Conservation (phyloP, 208 protist genomes). For the Leishmania guyanensis region DNA sequence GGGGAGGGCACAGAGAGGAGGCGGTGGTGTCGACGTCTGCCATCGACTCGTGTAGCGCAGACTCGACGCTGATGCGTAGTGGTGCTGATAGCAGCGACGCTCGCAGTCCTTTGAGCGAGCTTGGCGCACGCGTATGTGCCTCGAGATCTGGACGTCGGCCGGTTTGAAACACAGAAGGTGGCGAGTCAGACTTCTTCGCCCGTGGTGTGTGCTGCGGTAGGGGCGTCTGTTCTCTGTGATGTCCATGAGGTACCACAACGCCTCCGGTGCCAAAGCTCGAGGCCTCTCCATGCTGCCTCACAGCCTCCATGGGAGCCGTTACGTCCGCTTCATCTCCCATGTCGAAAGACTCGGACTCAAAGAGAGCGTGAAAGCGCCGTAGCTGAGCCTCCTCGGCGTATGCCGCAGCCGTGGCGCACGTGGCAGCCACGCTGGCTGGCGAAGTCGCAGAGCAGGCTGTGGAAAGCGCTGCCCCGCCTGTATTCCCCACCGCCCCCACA, state of each 20-base stretch:
- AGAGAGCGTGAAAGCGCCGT: slow-evolving; percentile 15
- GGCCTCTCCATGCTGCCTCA: not conserved
- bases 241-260: not conserved
- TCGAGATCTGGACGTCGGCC: not conserved
- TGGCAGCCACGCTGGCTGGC: slow-evolving; percentile 3
- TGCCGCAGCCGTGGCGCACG: slow-evolving; percentile 11
- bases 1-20: slow-evolving; percentile 5
- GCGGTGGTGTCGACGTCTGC: not conserved
- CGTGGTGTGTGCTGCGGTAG: slow-evolving; percentile 13
- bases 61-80: not conserved
- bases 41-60: not conserved
- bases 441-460: not conserved
- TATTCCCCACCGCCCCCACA: not conserved
- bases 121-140: not conserved
- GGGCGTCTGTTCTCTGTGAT: slow-evolving; percentile 5
- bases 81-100: not conserved
- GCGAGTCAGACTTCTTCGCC: slow-evolving; percentile 1
- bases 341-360: slow-evolving; percentile 19
- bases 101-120: not conserved
- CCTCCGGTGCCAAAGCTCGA: not conserved
- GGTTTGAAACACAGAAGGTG: slow-evolving; percentile 23
- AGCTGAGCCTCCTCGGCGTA: slow-evolving; percentile 16
- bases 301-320: no score
- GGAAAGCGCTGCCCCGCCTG: not conserved
- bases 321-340: not conserved